Conservation (phyloP, 2,329 filamentous ascomycete genomes). For the Chaetoscypha palmicola region DNA sequence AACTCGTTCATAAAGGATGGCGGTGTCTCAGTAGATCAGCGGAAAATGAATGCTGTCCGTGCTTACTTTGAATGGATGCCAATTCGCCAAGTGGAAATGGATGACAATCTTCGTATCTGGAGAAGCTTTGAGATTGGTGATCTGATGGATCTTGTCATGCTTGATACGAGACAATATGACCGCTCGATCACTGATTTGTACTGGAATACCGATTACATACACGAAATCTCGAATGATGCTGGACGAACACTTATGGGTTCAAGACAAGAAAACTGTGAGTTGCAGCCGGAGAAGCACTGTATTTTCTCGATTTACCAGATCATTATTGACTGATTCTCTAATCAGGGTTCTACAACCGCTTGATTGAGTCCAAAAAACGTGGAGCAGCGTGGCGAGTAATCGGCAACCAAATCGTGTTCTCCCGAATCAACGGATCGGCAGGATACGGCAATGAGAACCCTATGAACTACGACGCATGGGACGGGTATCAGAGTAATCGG, state of each 20-base stretch:
- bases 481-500: constrained; percentile 62
- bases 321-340: background rate
- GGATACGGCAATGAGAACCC: constrained; percentile 30
- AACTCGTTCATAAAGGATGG: constrained; percentile 53
- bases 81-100: constrained; percentile 54
- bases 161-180: constrained; percentile 64
- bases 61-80: constrained; percentile 59
- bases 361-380: constrained; percentile 52
- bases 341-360: constrained; percentile 55
- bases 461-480: constrained; percentile 52
- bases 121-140: constrained; percentile 58
- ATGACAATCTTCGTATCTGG: constrained; percentile 64
- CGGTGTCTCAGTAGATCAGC: constrained; percentile 58
- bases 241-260: constrained; percentile 64
- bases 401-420: constrained; percentile 65
- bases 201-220: constrained; percentile 56
- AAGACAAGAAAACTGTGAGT: constrained; percentile 55
- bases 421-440: constrained; percentile 38
- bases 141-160: constrained; percentile 59
- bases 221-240: constrained; percentile 57
- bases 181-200: constrained; percentile 54
- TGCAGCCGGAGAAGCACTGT: too few relatives aligned
- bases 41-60: constrained; percentile 66
- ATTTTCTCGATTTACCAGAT: background rate
- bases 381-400: constrained; percentile 65